phyloP scores from a whole-genome alignment of 2,329 filamentous ascomycete genomes.

The Tolypocladium tundrense region DNA sequence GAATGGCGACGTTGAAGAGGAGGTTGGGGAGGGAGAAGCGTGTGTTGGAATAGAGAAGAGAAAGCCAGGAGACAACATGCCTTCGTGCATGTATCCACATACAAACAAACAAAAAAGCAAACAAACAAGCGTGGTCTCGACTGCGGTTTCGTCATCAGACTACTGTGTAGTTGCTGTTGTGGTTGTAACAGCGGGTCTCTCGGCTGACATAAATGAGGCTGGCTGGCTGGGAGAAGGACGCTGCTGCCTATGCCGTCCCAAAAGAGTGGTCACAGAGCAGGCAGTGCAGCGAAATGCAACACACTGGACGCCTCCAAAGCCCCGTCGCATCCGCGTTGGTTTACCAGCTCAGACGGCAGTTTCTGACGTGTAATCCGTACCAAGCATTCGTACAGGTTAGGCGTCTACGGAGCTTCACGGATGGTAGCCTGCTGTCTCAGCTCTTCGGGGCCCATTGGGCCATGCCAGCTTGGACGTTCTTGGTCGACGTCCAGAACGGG shows the following conservation, averaged over 20 bases:
- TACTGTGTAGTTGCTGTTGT: background rate
- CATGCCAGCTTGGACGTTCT: background rate
- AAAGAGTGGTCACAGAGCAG: background rate
- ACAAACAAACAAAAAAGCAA: background rate
- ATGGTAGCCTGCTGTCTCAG: background rate
- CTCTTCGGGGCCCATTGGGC: background rate
- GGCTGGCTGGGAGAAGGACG: background rate
- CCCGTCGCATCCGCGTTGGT: background rate
- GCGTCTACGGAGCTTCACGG: no score
- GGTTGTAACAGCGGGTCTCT: background rate
- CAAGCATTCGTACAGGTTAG: no score
- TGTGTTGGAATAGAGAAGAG: background rate
- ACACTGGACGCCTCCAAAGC: background rate
- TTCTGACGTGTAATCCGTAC: background rate
- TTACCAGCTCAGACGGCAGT: background rate
- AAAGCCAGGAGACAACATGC: background rate
- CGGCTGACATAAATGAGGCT: background rate
- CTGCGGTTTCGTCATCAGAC: background rate
- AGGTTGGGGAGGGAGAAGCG: background rate
- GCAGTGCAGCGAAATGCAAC: background rate
- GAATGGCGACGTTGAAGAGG: background rate
- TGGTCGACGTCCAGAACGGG: background rate
- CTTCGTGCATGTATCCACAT: background rate
- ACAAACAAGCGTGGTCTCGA: background rate
- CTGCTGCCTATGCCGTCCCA: background rate